Base-by-base conservation (phyloP, 2,329 filamentous ascomycete species). In the Coniochaeta hoffmannii region DNA sequence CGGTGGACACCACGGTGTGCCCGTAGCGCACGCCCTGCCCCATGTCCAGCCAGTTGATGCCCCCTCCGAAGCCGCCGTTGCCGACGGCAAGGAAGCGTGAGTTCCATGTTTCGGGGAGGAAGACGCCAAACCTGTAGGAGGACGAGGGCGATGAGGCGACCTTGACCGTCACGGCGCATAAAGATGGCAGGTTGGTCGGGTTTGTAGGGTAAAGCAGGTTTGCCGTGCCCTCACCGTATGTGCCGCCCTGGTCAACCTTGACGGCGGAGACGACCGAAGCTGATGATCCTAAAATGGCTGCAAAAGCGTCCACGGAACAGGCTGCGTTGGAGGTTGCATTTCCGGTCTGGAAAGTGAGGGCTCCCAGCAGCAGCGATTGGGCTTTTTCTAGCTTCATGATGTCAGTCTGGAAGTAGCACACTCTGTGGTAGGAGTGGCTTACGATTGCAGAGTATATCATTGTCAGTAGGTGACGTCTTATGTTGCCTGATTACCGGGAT, bases 1-100 rank as follows among this genome's bases (percentile, higher is more conserved):
- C 73, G 0, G 73, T 76, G 2, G 70, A 71, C 12, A 73, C 60
- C 4, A 69, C 63, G 4, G 73, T 72, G 55, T 73, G 74, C 9
- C 74, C 74, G 54, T 74, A 72, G 26, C 66, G 63, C 59, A 15
- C 65, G 63, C 58, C 60, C 28, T 60, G 49, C 30, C 52, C 60
- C 60, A 64, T 64, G 38, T 60, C 60, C 15, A 62, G 61, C 60
- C 66, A 67, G 58, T 69, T 69, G 59, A 70, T 67, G 26, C 65
- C 66, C 15, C 69, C 69, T 1, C 58, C 63, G 50, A 66, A 65
- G 15, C 63, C 69, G 15, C 64, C 67, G 46, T 70, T 70, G 10
- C 69, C 69, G 0, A 63, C 63, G 2, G 65, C 60, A 24, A 71
- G 60, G 53, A 70, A 63, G 12, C 67, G 61, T 7, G 57, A 56